A percentile compares a stretch with the other conserved stretches of the same genome.
Conservation (phyloP, 2,329 filamentous ascomycete species). For the Fusarium sp. region DNA sequence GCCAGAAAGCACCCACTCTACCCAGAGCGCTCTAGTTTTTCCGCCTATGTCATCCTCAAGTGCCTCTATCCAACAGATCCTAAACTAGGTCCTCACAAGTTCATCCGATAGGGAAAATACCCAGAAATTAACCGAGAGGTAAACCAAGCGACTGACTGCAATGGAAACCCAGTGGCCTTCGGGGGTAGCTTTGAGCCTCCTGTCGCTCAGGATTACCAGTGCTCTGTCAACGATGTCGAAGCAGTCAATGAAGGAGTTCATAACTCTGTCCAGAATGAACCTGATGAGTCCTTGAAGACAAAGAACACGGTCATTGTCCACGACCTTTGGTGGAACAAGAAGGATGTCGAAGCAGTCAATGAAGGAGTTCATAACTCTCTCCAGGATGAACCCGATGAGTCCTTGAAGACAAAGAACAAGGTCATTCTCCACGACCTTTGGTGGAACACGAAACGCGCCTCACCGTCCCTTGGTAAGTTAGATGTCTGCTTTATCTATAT, state of each 20-base stretch:
- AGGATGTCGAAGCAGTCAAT: not conserved
- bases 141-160: not conserved
- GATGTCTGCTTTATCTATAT: not conserved
- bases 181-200: not conserved
- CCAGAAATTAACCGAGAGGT: not conserved
- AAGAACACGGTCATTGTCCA: not conserved
- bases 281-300: not conserved
- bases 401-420: not conserved
- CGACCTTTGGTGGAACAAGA: too few relatives aligned
- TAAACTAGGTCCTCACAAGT: not conserved
- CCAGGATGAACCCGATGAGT: not conserved
- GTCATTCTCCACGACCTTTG: not conserved
- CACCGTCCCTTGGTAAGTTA: not conserved
- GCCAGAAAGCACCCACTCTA: not conserved
- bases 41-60: not conserved
- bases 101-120: not conserved
- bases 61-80: accelerated
- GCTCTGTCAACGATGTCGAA: not conserved
- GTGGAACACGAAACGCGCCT: too few relatives aligned
- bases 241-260: not conserved
- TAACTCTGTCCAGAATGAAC: not conserved
- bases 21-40: not conserved
- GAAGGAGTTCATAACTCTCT: not conserved
- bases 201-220: not conserved
- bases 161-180: not conserved